Conservation (phyloP, 1,284 basidiomycete species). For the Fomitopsis betulina region DNA sequence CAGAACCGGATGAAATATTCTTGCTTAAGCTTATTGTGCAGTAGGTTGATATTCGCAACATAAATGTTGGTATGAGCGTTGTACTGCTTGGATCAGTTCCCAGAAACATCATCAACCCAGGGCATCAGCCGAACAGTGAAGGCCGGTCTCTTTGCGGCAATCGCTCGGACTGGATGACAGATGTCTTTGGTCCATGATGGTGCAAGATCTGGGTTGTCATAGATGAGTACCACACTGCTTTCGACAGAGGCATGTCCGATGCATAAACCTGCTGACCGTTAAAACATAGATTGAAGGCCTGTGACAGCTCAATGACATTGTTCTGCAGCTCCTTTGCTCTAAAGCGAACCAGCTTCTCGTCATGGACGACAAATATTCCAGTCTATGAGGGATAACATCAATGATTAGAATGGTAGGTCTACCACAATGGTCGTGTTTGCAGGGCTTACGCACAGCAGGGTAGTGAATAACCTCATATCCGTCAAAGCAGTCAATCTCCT, state of each 20-base stretch:
- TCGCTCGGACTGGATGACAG: not conserved
- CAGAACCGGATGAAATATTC: slow-evolving; percentile 21
- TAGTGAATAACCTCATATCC: slow-evolving; percentile 3
- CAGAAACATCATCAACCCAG: slow-evolving; percentile 26
- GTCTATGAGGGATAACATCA: not conserved
- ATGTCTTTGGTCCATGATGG: not conserved
- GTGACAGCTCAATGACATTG: not conserved
- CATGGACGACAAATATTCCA: not conserved
- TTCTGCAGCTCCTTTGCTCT: not conserved
- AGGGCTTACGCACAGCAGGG: not conserved
- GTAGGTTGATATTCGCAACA: slow-evolving; percentile 12
- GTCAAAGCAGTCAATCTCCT: slow-evolving; percentile 3
- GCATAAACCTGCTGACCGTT: not conserved
- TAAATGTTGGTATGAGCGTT: slow-evolving; percentile 20
- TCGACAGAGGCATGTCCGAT: too few relatives aligned
- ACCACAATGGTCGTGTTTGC: too few relatives aligned
- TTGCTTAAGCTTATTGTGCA: slow-evolving; percentile 9
- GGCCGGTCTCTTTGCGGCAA: not conserved
- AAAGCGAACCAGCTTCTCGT: not conserved
- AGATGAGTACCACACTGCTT: too few relatives aligned
- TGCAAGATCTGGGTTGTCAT: not conserved
- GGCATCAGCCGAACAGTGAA: not conserved
- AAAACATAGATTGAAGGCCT: not conserved
- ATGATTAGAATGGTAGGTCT: too few relatives aligned
- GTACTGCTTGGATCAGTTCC: slow-evolving; percentile 18